Conservation (phyloP, 331 rosid genomes). For the Acacia pycnantha region DNA sequence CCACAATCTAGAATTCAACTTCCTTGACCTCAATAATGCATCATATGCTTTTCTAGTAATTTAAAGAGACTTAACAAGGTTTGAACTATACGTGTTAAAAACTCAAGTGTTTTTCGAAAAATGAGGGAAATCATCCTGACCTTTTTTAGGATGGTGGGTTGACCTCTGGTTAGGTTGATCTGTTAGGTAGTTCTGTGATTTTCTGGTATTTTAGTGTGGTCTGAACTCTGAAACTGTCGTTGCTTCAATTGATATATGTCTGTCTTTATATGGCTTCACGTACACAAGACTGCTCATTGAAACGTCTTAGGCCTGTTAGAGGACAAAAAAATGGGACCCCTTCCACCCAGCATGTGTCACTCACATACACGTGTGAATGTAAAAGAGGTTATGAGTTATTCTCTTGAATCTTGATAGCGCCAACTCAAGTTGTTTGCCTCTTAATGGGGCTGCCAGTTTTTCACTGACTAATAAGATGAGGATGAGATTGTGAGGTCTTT, state of each 20-base stretch:
- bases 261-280: neutral
- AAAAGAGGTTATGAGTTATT: neutral
- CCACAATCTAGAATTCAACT: slow-evolving; percentile 24
- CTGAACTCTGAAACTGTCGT: slow-evolving; percentile 1
- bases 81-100: neutral
- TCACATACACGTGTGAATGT: slow-evolving; percentile 23
- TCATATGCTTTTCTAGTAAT: slow-evolving; percentile 13
- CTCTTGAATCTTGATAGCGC: slow-evolving; percentile 1
- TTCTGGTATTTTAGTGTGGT: neutral
- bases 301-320: neutral
- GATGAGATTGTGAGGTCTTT: neutral
- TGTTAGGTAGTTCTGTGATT: neutral
- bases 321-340: slow-evolving; percentile 10
- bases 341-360: neutral
- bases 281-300: neutral
- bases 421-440: neutral
- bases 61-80: neutral
- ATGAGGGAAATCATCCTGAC: neutral
- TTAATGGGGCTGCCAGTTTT: neutral
- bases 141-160: too few species aligned
- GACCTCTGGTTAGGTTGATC: neutral
- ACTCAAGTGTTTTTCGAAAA: neutral
- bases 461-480: neutral
- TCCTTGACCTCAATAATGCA: slow-evolving; percentile 19
- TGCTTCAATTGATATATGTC: neutral